Conservation (phyloP, 2,329 filamentous ascomycete genomes). For the Emydomyces testavorans region DNA sequence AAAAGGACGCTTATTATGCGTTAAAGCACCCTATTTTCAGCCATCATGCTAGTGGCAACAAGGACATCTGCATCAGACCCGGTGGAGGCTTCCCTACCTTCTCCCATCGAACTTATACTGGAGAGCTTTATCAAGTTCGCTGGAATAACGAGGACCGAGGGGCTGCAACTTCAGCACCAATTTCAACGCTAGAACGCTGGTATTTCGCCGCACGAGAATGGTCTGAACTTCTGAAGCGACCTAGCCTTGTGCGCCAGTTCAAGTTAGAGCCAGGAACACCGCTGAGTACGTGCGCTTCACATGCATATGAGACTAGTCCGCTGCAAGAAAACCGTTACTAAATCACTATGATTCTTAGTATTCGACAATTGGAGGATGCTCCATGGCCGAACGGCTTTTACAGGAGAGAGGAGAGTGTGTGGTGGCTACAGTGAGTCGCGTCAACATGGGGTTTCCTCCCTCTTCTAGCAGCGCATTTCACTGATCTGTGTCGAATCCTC, state of each 20-base stretch:
- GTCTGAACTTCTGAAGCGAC: slow-evolving; percentile 54
- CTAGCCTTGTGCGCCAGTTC: slow-evolving; percentile 62
- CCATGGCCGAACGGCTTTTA: slow-evolving; percentile 74
- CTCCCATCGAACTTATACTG: slow-evolving; percentile 41
- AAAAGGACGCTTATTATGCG: slow-evolving; percentile 45
- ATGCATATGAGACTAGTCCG: background rate
- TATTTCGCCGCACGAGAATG: slow-evolving; percentile 70
- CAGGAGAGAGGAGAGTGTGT: slow-evolving; percentile 74
- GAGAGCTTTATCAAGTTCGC: slow-evolving; percentile 52
- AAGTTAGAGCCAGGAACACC: slow-evolving; percentile 69
- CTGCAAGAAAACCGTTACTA: background rate
- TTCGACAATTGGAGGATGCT: slow-evolving; percentile 96
- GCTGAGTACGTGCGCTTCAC: slow-evolving; percentile 48
- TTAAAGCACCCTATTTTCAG: slow-evolving; percentile 51
- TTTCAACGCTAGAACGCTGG: slow-evolving; percentile 50
- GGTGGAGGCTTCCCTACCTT: slow-evolving; percentile 61
- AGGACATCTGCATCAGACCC: slow-evolving; percentile 68
- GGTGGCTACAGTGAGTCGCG: slow-evolving; percentile 69
- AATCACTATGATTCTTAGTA: slow-evolving; percentile 39
- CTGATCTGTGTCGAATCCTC: background rate
- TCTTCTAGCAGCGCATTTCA: background rate
- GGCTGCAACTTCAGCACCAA: slow-evolving; percentile 46
- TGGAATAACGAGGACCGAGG: slow-evolving; percentile 94
- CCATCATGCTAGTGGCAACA: slow-evolving; percentile 78
- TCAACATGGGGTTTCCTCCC: background rate